These are phyloP conservation scores for Lentinula novae-zelandiae DNA, from an alignment of 1,284 basidiomycete species.

Conservation along the genomic window DNA sequence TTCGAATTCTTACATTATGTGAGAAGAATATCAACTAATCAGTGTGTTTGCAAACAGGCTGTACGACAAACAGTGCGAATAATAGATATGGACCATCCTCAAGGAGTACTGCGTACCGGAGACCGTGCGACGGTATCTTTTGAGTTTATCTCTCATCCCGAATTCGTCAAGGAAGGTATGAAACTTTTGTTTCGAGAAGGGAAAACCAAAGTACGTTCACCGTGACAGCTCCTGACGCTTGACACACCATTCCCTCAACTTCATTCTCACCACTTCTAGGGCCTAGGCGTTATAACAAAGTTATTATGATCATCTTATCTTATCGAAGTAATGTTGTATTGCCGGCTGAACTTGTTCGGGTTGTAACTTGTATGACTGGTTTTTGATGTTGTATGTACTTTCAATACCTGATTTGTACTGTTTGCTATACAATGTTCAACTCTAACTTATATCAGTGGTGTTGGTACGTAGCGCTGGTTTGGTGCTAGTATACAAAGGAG, in stretches of 20 bases:
- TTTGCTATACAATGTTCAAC: no score
- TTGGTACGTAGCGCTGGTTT: no score
- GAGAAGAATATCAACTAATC: constrained; percentile 8
- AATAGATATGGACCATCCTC: constrained; percentile 83
- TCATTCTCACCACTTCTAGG: constrained; percentile 22
- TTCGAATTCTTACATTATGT: constrained; percentile 11
- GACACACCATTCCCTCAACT: no score
- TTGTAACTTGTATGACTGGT: background rate
- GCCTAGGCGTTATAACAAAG: constrained; percentile 40
- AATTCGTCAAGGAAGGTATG: constrained; percentile 90
- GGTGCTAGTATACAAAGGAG: no score
- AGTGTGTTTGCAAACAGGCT: constrained; percentile 40
- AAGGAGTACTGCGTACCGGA: constrained; percentile 84
- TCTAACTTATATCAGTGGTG: no score
- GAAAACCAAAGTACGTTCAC: constrained; percentile 73
- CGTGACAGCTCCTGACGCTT: no score
- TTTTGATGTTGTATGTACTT: no score
- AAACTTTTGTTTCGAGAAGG: constrained; percentile 90
- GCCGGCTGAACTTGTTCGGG: background rate
- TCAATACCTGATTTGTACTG: no score
- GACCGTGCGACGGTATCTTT: constrained; percentile 89
- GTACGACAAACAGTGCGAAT: constrained; percentile 90
- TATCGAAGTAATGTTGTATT: background rate
- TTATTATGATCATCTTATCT: constrained; percentile 24
- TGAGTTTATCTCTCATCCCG: constrained; percentile 87